These are phyloP conservation scores for Cytospora piceae DNA, from an alignment of 2,329 filamentous ascomycete genomes.

Conservation along the genomic window DNA sequence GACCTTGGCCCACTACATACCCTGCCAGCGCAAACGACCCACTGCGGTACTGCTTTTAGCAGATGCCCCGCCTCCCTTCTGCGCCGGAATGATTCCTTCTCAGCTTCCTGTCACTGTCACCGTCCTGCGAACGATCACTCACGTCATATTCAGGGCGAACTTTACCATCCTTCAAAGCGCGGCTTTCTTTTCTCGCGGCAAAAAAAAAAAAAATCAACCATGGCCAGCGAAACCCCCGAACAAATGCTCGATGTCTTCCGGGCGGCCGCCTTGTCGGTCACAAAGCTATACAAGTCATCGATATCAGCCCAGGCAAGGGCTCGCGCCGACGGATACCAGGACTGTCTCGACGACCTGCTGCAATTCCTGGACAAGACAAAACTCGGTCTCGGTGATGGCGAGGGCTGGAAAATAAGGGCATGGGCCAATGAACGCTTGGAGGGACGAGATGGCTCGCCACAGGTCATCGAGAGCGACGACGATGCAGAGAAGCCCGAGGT, in stretches of 20 bases:
- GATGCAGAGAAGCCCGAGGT: conserved; percentile 67
- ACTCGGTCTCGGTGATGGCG: conserved; percentile 77
- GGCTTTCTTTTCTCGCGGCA: conserved; percentile 34
- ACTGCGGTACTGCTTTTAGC: conserved; percentile 17
- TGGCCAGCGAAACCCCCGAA: conserved; percentile 52
- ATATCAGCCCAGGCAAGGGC: conserved; percentile 76
- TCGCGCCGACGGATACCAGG: conserved; percentile 84
- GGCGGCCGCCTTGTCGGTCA: conserved; percentile 88
- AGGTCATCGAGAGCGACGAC: conserved; percentile 56
- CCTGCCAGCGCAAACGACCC: conserved; percentile 27
- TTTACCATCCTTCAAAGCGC: conserved; percentile 8
- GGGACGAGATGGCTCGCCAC: conserved; percentile 58
- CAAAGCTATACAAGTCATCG: conserved; percentile 93
- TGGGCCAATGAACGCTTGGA: conserved; percentile 74
- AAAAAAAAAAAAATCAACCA: conserved; percentile 39
- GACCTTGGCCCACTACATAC: conserved; percentile 15
- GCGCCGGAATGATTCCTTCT: conserved; percentile 18
- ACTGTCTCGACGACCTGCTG: conserved; percentile 90
- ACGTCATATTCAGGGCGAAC: conserved; percentile 34
- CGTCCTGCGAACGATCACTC: background rate
- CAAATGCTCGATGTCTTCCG: conserved; percentile 88
- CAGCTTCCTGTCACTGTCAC: conserved; percentile 9
- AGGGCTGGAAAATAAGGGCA: conserved; percentile 65
- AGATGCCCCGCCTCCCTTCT: conserved; percentile 25
- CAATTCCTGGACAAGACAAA: conserved; percentile 81